Evolutionary conservation across 805 yeast species (phyloP), one percentile per base, ranked within the genome.

Genomic region (Scheffersomyces stipitis): DNA sequence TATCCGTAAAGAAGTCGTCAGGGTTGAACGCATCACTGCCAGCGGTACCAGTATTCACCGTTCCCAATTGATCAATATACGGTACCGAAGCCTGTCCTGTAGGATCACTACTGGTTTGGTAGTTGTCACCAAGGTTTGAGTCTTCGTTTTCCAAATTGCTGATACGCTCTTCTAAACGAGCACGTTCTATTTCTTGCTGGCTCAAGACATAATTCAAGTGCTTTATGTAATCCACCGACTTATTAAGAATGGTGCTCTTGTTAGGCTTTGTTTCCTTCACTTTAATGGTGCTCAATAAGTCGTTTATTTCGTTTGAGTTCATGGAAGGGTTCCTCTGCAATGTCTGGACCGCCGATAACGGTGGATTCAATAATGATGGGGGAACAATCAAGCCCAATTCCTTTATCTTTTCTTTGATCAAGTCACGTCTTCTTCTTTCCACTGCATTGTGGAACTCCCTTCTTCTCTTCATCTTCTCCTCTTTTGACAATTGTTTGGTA

Each of bases 391-490:
- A 62, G 1, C 95, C 91, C 51, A 90, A 67, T 49, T 87, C 96
- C 55, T 84, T 83, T 44, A 90, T 89, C 51, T 86, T 80, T 52
- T 86, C 95, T 57, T 90, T 89, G 53, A 90, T 90, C 49, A 87
- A 71, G 58, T 91, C 98, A 44, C 98, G 73, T 54, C 98, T 75
- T 49, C 96, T 73, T 51, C 96, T 75, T 60, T 90, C 98, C 4
- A 90, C 97, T 1, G 96, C 96, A 56, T 90, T 90, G 60, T 90
- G 98, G 44, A 88, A 82, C 55, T 89, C 96, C 41, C 96, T 68
- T 44, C 96, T 74, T 44, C 96, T 73, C 42, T 80, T 76, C 36
- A 85, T 58, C 53, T 84, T 85, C 41, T 83, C 88, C 36, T 84
- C 95, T 51, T 78, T 80, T 3, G 75, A 60, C 44, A 69, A 50